Evolutionary conservation across 352 stramenopile genomes (phyloP).

Genomic region (Pythium aphanidermatum): DNA sequence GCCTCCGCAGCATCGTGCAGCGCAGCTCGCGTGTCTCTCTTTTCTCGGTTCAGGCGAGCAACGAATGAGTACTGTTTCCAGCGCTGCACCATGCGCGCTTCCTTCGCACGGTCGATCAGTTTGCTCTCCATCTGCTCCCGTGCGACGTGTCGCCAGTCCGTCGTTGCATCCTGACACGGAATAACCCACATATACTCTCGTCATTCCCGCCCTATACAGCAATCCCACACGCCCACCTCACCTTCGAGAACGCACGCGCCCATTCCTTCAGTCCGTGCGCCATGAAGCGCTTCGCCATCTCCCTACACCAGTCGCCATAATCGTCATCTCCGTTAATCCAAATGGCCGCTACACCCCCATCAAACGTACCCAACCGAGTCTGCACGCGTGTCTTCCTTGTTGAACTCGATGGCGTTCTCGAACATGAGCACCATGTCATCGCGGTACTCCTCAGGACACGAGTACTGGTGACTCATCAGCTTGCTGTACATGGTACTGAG

Average conservation of each 20-base stretch:
- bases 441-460: conserved; percentile 43
- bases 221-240: background rate
- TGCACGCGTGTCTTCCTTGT: conserved; percentile 66
- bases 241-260: conserved; percentile 55
- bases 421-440: conserved; percentile 81
- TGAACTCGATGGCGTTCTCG: conserved; percentile 84
- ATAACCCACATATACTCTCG: background rate
- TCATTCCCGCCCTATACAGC: background rate
- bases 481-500: conserved; percentile 91
- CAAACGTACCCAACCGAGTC: conserved; percentile 63
- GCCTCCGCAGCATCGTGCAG: conserved; percentile 4
- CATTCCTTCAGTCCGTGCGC: conserved; percentile 35
- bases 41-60: conserved; percentile 69
- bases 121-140: conserved; percentile 44
- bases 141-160: conserved; percentile 54
- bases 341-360: background rate
- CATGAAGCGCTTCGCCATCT: conserved; percentile 64
- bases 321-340: background rate
- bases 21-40: conserved; percentile 44
- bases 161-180: conserved; percentile 33
- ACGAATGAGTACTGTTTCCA: conserved; percentile 85
- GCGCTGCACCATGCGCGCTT: conserved; percentile 32
- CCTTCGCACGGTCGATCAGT: conserved; percentile 50
- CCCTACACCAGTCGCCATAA: conserved; percentile 18
- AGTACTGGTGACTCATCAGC: conserved; percentile 53